Percentiles rank a stretch among this genome's conserved stretches.
These are phyloP conservation scores for Saccharum officinarum DNA, from an alignment of 176 grass and related monocot species.

Conservation along the genomic window DNA sequence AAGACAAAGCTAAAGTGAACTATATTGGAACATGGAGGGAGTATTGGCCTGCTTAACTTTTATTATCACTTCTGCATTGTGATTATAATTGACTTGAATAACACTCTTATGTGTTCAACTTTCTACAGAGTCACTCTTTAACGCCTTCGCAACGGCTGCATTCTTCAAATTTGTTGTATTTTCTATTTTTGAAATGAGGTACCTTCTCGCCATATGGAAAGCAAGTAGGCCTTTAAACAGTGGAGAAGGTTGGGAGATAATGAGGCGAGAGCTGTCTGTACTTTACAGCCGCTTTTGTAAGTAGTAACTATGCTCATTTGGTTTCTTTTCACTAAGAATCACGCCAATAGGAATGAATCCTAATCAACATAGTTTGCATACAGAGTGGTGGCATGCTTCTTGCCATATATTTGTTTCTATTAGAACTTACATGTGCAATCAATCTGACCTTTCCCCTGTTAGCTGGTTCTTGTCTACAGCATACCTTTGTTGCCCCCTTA, in stretches of 20 bases:
- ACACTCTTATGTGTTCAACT: conserved; percentile 6
- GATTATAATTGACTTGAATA: conserved; percentile 10
- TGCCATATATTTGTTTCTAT: conserved; percentile 12
- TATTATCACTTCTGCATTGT: not conserved
- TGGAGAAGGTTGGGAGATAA: conserved; percentile 93
- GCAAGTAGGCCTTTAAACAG: conserved; percentile 84
- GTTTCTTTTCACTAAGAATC: conserved; percentile 16
- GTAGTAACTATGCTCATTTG: conserved; percentile 40
- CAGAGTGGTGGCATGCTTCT: conserved; percentile 14
- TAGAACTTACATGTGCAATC: conserved; percentile 1
- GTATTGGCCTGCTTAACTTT: not conserved
- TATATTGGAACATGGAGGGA: not conserved
- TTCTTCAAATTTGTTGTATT: conserved; percentile 99
- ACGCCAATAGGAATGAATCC: not conserved
- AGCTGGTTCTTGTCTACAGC: not conserved
- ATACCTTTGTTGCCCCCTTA: not conserved
- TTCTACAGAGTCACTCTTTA: conserved; percentile 93
- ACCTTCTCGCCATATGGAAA: conserved; percentile 99
- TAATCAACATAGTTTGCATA: not conserved
- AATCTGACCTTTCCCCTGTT: not conserved
- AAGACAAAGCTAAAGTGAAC: not conserved
- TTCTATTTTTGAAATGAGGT: conserved; percentile 99
- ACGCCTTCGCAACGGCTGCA: conserved; percentile 97
- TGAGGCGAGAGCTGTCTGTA: conserved; percentile 92
- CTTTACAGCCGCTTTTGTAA: conserved; percentile 99